phyloP scores from a whole-genome alignment of 2,329 filamentous ascomycete genomes.

The Pseudogymnoascus sp. region DNA sequence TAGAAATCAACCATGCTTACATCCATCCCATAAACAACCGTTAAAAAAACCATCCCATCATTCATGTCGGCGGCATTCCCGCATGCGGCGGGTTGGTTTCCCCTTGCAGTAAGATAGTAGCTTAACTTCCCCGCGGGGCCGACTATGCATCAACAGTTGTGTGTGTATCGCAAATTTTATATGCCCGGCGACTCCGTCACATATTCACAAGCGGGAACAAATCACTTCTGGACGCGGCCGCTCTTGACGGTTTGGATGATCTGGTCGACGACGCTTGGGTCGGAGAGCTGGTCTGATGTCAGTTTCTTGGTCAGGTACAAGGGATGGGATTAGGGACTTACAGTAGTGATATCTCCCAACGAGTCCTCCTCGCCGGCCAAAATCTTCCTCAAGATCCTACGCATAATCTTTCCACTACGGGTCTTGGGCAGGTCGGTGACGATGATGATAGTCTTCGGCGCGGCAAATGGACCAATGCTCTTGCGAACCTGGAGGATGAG shows the following conservation, averaged over 20 bases:
- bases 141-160: neutral
- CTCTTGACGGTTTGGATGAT: conserved; percentile 67
- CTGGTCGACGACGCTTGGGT: conserved; percentile 80
- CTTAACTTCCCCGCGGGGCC: too few relatives aligned
- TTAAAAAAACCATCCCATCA: neutral
- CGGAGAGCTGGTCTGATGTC: conserved; percentile 57
- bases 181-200: neutral
- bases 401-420: conserved; percentile 97
- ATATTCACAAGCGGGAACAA: neutral
- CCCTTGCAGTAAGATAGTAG: neutral
- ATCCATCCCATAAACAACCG: neutral
- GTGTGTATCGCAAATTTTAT: neutral
- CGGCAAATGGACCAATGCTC: conserved; percentile 94
- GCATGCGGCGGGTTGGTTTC: neutral
- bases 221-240: neutral
- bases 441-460: conserved; percentile 85
- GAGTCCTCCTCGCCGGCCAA: conserved; percentile 95
- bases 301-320: conserved; percentile 12
- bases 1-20: neutral
- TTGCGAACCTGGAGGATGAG: conserved; percentile 90
- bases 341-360: conserved; percentile 84
- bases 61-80: neutral
- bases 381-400: conserved; percentile 93
- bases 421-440: conserved; percentile 96
- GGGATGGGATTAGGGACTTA: conserved; percentile 30